Conservation (phyloP, 257 asterid species). For the Cinchona pubescens region DNA sequence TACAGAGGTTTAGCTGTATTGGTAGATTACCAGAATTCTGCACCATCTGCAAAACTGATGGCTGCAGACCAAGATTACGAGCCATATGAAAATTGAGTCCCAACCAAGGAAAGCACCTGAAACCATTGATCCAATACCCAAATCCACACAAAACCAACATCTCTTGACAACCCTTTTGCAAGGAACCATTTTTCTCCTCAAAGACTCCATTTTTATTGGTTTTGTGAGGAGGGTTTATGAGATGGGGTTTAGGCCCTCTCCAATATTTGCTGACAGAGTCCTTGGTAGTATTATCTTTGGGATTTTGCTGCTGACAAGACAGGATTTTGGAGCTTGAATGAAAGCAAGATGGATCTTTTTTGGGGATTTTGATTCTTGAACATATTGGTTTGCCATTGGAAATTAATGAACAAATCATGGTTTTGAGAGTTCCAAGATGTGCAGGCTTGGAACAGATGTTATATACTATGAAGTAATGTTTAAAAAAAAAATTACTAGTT, state of each 20-base stretch:
- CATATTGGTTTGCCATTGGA: constrained; percentile 26
- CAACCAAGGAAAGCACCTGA: constrained; percentile 92
- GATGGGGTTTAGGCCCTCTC: constrained; percentile 22
- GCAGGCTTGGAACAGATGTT: background rate
- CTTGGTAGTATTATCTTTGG: constrained; percentile 22
- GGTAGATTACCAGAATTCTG: constrained; percentile 69
- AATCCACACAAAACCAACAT: constrained; percentile 69
- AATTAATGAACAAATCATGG: constrained; percentile 41
- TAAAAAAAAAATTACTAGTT: background rate
- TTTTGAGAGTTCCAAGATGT: background rate
- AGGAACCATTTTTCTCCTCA: constrained; percentile 30
- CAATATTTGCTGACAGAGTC: constrained; percentile 26
- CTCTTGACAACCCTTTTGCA: constrained; percentile 41
- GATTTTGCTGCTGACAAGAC: constrained; percentile 32
- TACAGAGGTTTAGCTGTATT: constrained; percentile 80
- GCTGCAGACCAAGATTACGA: constrained; percentile 54
- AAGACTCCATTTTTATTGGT: constrained; percentile 22
- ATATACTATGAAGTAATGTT: background rate
- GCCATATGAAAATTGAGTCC: constrained; percentile 82
- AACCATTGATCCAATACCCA: constrained; percentile 87
- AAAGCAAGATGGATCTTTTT: constrained; percentile 14
- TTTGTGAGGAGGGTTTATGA: constrained; percentile 21
- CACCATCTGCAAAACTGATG: constrained; percentile 74
- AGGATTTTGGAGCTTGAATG: constrained; percentile 18
- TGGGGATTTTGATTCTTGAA: constrained; percentile 17